Conservation (phyloP, 495 filamentous ascomycete genomes). For the Barbatosphaeria neglecta region DNA sequence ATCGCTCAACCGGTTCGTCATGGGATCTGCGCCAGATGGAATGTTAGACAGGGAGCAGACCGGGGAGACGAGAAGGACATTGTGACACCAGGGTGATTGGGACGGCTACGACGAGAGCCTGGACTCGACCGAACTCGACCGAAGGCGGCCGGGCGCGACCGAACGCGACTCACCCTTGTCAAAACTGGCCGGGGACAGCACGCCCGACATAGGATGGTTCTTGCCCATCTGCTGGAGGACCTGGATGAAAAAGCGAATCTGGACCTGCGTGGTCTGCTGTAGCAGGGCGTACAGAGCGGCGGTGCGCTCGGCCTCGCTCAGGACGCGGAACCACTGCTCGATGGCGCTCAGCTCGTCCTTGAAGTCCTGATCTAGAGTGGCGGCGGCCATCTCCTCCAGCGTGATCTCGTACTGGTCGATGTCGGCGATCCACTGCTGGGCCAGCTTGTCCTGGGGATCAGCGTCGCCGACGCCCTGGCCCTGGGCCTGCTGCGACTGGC, state of each 20-base stretch:
- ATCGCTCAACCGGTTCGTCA: conserved; percentile 92
- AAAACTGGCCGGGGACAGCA: conserved; percentile 91
- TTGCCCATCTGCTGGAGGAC: conserved; percentile 98
- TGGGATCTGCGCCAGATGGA: conserved; percentile 55
- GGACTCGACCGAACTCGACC: too few species aligned
- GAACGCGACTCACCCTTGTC: conserved; percentile 83
- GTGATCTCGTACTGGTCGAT: conserved; percentile 98
- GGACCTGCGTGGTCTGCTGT: conserved; percentile 97
- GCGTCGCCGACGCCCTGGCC: conserved; percentile 47
- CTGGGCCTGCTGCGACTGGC: conserved; percentile 54
- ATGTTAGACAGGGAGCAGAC: conserved; percentile 1
- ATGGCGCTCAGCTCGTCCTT: conserved; percentile 98
- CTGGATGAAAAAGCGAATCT: conserved; percentile 98
- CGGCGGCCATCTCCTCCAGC: conserved; percentile 95
- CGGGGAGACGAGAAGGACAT: neutral
- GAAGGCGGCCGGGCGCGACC: too few species aligned
- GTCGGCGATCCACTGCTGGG: conserved; percentile 96
- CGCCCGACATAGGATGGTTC: conserved; percentile 91
- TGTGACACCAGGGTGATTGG: too few species aligned
- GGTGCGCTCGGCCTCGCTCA: conserved; percentile 92
- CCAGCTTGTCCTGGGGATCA: conserved; percentile 82
- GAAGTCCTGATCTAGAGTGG: conserved; percentile 96
- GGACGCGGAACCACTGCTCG: conserved; percentile 97
- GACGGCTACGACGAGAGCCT: too few species aligned
- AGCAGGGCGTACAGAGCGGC: conserved; percentile 90